These are phyloP conservation scores for Leishmania gerbilli DNA, from an alignment of 208 protist species.

Conservation along the genomic window DNA sequence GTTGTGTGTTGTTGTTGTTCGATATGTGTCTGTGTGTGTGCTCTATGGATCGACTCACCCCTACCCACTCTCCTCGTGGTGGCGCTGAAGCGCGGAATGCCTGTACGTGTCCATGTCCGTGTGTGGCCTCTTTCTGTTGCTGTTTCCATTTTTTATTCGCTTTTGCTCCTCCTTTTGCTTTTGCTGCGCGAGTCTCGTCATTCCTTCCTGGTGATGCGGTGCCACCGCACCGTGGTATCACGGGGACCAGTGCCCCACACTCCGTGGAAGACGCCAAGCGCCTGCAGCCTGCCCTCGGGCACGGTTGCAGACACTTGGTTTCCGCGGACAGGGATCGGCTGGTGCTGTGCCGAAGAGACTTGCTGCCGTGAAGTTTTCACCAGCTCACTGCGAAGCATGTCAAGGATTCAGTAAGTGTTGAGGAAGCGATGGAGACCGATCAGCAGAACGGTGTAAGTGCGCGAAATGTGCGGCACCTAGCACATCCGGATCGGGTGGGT, in stretches of 20 bases:
- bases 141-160: background rate
- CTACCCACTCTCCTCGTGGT: background rate
- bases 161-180: background rate
- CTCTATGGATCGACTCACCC: background rate
- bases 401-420: background rate
- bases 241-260: background rate
- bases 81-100: background rate
- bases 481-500: background rate
- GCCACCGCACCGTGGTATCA: too few species aligned
- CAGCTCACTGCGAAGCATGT: background rate
- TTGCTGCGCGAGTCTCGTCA: background rate
- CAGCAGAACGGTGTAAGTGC: background rate
- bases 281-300: background rate
- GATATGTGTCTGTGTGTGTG: background rate
- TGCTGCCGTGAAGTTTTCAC: background rate
- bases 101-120: background rate
- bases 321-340: background rate
- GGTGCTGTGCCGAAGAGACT: background rate
- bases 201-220: background rate
- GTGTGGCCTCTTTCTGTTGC: background rate
- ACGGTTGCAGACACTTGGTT: background rate
- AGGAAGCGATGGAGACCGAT: background rate
- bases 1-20: background rate
- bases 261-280: background rate
- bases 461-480: background rate